Conservation (phyloP, 257 asterid species). For the Solanum rostratum region DNA sequence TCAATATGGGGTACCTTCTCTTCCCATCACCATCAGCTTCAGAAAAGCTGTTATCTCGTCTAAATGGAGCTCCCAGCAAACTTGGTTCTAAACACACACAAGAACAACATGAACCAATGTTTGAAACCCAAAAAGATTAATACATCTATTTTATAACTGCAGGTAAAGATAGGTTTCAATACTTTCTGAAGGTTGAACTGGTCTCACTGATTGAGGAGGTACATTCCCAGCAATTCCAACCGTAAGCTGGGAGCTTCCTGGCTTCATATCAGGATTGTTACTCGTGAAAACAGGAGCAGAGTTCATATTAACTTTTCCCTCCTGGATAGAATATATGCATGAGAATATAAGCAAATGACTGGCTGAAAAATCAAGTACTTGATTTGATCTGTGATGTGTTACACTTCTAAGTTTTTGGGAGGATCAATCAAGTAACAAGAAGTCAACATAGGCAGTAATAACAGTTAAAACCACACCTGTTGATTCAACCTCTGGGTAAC, state of each 20-base stretch:
- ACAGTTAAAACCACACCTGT: slow-evolving; percentile 26
- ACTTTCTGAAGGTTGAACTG: slow-evolving; percentile 60
- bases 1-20: slow-evolving; percentile 14
- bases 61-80: slow-evolving; percentile 71
- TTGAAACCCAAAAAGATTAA: not conserved
- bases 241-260: slow-evolving; percentile 47
- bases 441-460: not conserved
- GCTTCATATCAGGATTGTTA: slow-evolving; percentile 35
- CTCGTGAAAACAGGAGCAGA: slow-evolving; percentile 32
- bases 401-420: not conserved
- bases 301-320: slow-evolving; percentile 35
- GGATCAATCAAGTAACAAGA: not conserved
- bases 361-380: not conserved
- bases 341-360: slow-evolving; percentile 2
- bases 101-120: not conserved
- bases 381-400: not conserved
- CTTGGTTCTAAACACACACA: slow-evolving; percentile 57
- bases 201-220: slow-evolving; percentile 32
- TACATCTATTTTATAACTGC: not conserved
- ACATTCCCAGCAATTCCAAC: slow-evolving; percentile 34
- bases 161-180: slow-evolving; percentile 9
- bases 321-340: slow-evolving; percentile 34
- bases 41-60: slow-evolving; percentile 37
- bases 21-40: slow-evolving; percentile 30
- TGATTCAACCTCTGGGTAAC: slow-evolving; percentile 46